Percentiles rank a stretch among this genome's conserved stretches.
Evolutionary conservation across 1,139 yeast genomes (phyloP).

Genomic region (Zygotorulaspora mrakii): DNA sequence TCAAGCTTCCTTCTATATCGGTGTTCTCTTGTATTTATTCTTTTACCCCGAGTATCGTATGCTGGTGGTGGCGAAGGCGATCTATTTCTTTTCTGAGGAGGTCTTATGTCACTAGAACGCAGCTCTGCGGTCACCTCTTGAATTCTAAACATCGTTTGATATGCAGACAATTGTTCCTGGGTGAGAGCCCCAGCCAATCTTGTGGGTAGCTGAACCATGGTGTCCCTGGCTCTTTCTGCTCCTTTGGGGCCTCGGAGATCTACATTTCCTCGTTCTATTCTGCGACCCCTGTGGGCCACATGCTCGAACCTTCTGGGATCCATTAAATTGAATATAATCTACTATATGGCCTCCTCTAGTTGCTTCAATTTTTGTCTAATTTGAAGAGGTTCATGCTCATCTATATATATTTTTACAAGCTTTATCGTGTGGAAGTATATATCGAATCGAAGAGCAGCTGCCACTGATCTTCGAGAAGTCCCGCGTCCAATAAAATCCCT

Average conservation of each 20-base stretch:
- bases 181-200: constrained; percentile 55
- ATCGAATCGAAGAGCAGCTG: too few species aligned
- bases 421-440: too few species aligned
- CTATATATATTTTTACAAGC: too few species aligned
- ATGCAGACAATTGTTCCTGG: constrained; percentile 80
- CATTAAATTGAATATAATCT: too few species aligned
- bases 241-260: constrained; percentile 17
- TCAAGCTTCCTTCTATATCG: constrained; percentile 61
- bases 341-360: too few species aligned
- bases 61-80: constrained; percentile 94
- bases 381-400: too few species aligned
- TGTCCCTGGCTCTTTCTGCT: constrained; percentile 5
- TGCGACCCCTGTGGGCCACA: constrained; percentile 8
- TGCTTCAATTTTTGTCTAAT: too few species aligned
- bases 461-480: not conserved
- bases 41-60: constrained; percentile 76
- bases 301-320: too few species aligned
- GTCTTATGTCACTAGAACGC: constrained; percentile 43
- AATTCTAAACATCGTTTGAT: constrained; percentile 68
- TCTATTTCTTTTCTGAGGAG: constrained; percentile 40
- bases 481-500: constrained; percentile 3
- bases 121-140: constrained; percentile 73
- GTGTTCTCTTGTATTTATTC: constrained; percentile 78
- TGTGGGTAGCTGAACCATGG: constrained; percentile 37
- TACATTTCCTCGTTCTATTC: constrained; percentile 6